phyloP scores from a whole-genome alignment of 805 yeast species.

The Candida sphagnicola region DNA sequence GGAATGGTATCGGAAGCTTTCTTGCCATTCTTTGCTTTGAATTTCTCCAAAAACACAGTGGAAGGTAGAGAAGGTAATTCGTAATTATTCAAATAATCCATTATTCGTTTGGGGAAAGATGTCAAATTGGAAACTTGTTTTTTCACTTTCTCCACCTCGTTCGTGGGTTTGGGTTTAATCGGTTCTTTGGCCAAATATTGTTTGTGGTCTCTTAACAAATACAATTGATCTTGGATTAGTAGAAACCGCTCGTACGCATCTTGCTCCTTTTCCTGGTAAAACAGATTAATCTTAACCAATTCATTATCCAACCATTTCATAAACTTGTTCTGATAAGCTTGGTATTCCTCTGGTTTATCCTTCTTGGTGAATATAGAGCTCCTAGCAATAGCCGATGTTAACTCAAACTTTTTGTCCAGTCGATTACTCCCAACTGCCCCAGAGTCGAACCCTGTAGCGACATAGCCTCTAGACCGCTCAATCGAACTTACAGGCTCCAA shows the following conservation, averaged over 20 bases:
- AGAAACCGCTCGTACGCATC: conserved; percentile 57
- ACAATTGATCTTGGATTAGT: conserved; percentile 64
- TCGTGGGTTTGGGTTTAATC: neutral
- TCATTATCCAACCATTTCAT: conserved; percentile 65
- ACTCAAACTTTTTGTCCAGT: too few species aligned
- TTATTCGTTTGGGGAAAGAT: conserved; percentile 10
- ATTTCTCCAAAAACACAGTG: conserved; percentile 22
- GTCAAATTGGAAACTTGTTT: conserved; percentile 1
- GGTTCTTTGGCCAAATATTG: conserved; percentile 6
- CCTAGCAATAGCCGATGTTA: neutral
- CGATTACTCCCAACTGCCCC: too few species aligned
- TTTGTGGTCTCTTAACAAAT: conserved; percentile 56
- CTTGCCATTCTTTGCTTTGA: conserved; percentile 5
- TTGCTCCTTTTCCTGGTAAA: conserved; percentile 58
- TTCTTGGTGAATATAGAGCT: conserved; percentile 15
- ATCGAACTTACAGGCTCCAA: conserved; percentile 10
- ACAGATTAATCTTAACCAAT: conserved; percentile 54
- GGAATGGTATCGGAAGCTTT: conserved; percentile 10
- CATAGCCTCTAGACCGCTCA: neutral
- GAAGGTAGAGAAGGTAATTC: conserved; percentile 43
- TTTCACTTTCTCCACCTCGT: conserved; percentile 1
- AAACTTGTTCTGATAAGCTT: conserved; percentile 47
- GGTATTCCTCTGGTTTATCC: conserved; percentile 18
- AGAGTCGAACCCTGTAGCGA: neutral
- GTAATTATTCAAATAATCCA: conserved; percentile 18